Conservation (phyloP, 495 filamentous ascomycete genomes). For the Oleoguttula mirabilis region DNA sequence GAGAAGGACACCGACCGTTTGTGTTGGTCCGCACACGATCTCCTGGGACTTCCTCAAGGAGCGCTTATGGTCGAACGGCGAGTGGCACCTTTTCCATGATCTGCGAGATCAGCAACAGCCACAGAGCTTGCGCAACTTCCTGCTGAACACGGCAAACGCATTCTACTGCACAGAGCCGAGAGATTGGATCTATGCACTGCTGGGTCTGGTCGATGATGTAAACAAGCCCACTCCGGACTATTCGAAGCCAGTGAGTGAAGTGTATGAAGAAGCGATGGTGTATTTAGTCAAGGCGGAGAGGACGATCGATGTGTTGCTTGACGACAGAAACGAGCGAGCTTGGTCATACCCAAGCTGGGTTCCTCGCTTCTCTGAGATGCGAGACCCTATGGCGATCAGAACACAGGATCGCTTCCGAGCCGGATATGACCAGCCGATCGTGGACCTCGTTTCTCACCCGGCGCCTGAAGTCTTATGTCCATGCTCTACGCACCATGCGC, state of each 20-base stretch:
- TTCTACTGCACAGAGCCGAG: conserved; percentile 8
- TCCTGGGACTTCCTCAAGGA: conserved; percentile 2
- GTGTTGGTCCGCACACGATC: conserved; percentile 6
- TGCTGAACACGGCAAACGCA: conserved; percentile 1
- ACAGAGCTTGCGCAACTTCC: conserved; percentile 3
- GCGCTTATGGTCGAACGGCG: neutral
- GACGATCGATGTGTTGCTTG: conserved; percentile 3
- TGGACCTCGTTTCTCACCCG: too few relatives aligned
- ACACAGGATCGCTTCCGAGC: too few relatives aligned
- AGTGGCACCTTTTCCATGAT: conserved; percentile 1
- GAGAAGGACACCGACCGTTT: neutral
- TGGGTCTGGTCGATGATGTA: conserved; percentile 1
- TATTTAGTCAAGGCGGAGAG: neutral
- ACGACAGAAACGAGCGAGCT: conserved; percentile 1
- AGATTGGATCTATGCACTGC: conserved; percentile 5
- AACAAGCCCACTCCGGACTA: conserved; percentile 5
- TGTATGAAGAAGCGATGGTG: conserved; percentile 8
- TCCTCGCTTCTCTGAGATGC: too few relatives aligned
- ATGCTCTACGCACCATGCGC: too few relatives aligned
- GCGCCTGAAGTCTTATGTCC: too few relatives aligned
- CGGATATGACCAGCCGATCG: too few relatives aligned
- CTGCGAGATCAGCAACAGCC: neutral
- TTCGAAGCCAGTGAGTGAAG: neutral
- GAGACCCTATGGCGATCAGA: too few relatives aligned
- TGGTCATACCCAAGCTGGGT: too few relatives aligned